Evolutionary conservation across 768 basidiomycete species (phyloP).

Genomic region (Suillus variegatus): DNA sequence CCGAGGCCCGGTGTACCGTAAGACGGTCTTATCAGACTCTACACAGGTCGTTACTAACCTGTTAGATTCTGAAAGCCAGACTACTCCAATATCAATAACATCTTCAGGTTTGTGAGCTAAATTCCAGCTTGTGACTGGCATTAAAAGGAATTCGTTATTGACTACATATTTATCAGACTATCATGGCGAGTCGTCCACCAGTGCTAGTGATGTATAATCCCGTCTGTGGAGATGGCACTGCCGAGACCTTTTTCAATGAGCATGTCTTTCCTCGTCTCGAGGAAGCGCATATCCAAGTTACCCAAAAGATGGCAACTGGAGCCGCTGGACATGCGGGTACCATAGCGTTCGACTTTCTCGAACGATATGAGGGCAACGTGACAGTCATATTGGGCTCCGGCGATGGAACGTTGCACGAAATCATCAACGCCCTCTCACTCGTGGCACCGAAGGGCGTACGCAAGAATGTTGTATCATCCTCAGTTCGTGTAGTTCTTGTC

Average conservation of each 20-base stretch:
- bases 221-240: slow-evolving; percentile 61
- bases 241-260: slow-evolving; percentile 53
- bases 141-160: background rate
- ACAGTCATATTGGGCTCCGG: slow-evolving; percentile 74
- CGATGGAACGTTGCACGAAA: slow-evolving; percentile 91
- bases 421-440: slow-evolving; percentile 62
- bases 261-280: slow-evolving; percentile 67
- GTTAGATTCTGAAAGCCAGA: background rate
- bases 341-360: slow-evolving; percentile 43
- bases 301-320: slow-evolving; percentile 49
- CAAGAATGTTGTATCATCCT: slow-evolving; percentile 14
- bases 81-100: background rate
- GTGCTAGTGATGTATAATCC: slow-evolving; percentile 77
- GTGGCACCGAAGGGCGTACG: slow-evolving; percentile 22
- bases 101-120: background rate
- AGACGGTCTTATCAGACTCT: background rate
- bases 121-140: background rate
- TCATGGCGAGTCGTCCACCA: slow-evolving; percentile 36
- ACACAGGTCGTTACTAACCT: too few species aligned
- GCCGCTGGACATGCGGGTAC: slow-evolving; percentile 55
- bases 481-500: slow-evolving; percentile 51
- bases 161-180: slow-evolving; percentile 2
- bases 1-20: background rate
- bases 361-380: slow-evolving; percentile 31
- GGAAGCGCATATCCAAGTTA: slow-evolving; percentile 32